Base-by-base conservation (phyloP, 768 basidiomycete species). In the Saitozyma podzolica region DNA sequence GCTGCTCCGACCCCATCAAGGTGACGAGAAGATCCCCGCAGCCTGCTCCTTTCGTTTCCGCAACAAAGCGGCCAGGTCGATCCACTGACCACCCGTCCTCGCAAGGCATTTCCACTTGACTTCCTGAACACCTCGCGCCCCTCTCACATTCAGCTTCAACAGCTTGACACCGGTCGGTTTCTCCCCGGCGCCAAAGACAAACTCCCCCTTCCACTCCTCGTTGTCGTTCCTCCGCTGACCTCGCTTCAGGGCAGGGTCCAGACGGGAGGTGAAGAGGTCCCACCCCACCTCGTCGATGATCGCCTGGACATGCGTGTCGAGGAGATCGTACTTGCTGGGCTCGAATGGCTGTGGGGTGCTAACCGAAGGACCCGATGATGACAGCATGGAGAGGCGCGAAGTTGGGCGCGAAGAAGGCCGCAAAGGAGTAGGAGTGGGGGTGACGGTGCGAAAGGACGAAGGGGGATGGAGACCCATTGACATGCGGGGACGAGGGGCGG, bases 181-280 rank as follows among this genome's bases (percentile, higher is more conserved):
- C 54, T 73, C 67, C 6, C 69, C 69, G n/a, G 65, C 65, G 0
- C 72, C 72, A 61, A 76, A 76, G 7, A 76, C 59, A 51, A 54
- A 76, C 58, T 72, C 70, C 0, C 74, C 74, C 52, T 76, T 76
- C 72, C 74, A 76, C 53, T 76, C 74, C 37, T 72, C 68, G n/a
- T 63, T 54, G n/a, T 76, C 72, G 19, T 42, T 58, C 52, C 56
- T 58, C 42, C 72, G 48, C 54, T 73, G 72, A 51, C 69, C 70
- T 20, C 58, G 51, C 29, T 69, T 67, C 54, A 76, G 9, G 1
- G 72, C 29, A 41, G 45, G 49, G 60, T 76, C 74, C 13, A 73
- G n/a, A 13, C 74, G 41, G 13, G 62, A 54, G 9, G 72, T 70
- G 49, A 73, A 72, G 2, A 68, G 54, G 17, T 62, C 57, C 49